A percentile compares a stretch with the other conserved stretches of the same genome.
These are phyloP conservation scores for Streptanthus diversifolius DNA, from an alignment of 345 rosid species.

Conservation along the genomic window DNA sequence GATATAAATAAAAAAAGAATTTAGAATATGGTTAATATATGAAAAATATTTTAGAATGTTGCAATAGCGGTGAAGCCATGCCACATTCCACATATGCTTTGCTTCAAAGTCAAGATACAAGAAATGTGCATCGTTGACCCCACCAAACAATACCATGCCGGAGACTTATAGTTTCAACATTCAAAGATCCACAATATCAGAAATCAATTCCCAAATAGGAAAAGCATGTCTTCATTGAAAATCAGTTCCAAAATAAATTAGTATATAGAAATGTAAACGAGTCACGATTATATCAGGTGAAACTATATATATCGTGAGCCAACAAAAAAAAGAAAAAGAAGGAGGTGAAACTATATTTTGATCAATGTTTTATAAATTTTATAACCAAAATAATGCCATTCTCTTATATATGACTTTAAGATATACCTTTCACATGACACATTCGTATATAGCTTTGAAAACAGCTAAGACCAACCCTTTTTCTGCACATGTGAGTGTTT, in stretches of 20 bases:
- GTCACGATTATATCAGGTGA: not conserved
- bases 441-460: constrained; percentile 8
- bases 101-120: constrained; percentile 34
- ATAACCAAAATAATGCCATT: not conserved
- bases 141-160: constrained; percentile 14
- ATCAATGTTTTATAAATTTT: not conserved
- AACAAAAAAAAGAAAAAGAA: not conserved
- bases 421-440: constrained; percentile 38
- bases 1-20: not conserved
- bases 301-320: not conserved
- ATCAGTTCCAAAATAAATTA: not conserved
- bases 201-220: too few species aligned
- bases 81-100: constrained; percentile 12
- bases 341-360: not conserved
- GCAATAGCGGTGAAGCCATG: constrained; percentile 21
- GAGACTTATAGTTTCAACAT: constrained; percentile 7
- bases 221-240: too few species aligned
- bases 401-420: constrained; percentile 12
- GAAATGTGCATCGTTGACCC: constrained; percentile 31
- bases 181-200: too few species aligned
- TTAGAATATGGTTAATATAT: not conserved
- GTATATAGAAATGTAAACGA: not conserved
- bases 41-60: not conserved
- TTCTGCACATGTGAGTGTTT: constrained; percentile 30
- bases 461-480: constrained; percentile 32